Conservation (phyloP, 1,139 yeast species). For the Geotrichum phurueaensis region DNA sequence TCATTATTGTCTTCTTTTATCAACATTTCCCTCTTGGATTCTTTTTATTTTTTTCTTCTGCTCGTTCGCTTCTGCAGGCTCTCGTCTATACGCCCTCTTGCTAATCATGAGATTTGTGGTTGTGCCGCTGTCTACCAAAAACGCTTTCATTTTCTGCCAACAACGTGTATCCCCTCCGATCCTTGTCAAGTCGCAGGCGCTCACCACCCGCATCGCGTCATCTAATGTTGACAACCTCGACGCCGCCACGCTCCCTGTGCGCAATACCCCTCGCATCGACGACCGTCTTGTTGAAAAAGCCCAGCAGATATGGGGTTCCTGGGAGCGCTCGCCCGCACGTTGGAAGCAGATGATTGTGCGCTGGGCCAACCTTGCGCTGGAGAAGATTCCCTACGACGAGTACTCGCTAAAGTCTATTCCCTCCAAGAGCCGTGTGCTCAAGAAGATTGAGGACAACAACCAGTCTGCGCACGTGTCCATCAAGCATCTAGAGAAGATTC, state of each 20-base stretch:
- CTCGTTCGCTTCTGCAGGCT: not conserved
- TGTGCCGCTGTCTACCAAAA: conserved; percentile 28
- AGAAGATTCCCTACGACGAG: conserved; percentile 48
- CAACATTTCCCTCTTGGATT: not conserved
- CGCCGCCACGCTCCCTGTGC: conserved; percentile 21
- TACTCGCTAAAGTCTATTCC: conserved; percentile 48
- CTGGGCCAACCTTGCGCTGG: conserved; percentile 39
- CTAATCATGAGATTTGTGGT: conserved; percentile 28
- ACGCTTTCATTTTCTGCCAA: conserved; percentile 32
- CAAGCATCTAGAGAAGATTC: conserved; percentile 15
- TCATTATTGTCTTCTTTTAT: not conserved
- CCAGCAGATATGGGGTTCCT: conserved; percentile 43
- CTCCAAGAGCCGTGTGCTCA: conserved; percentile 29
- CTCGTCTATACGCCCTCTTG: not conserved
- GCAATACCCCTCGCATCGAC: conserved; percentile 33
- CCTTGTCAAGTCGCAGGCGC: conserved; percentile 4
- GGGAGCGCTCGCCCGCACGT: conserved; percentile 40
- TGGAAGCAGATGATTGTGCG: conserved; percentile 42
- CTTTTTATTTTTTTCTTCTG: not conserved
- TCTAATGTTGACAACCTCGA: not conserved
- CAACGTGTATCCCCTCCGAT: conserved; percentile 24
- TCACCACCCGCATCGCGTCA: not conserved
- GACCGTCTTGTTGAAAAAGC: conserved; percentile 45
- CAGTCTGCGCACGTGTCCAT: conserved; percentile 19
- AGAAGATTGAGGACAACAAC: conserved; percentile 18